These are phyloP conservation scores for Tulasnella sp. DNA, from an alignment of 768 basidiomycete genomes.

Conservation along the genomic window DNA sequence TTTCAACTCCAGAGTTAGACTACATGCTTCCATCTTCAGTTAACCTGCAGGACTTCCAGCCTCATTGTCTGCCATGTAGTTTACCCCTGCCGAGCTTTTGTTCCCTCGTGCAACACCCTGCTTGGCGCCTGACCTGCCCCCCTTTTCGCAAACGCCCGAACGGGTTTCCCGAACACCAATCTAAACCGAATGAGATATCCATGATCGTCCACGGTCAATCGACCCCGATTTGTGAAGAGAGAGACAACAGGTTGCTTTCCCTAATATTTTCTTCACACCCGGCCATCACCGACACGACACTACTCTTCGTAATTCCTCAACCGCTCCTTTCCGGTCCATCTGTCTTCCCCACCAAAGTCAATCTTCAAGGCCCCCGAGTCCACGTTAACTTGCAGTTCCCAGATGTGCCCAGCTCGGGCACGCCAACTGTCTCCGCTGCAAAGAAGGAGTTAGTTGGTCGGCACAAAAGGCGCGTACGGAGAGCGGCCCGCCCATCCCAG, in stretches of 20 bases:
- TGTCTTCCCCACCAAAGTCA: constrained; percentile 67
- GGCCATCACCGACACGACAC: not conserved
- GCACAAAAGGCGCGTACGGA: too few species aligned
- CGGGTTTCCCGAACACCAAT: not conserved
- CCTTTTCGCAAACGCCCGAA: not conserved
- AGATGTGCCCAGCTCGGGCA: constrained; percentile 57
- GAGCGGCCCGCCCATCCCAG: too few species aligned
- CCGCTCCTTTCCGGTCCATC: constrained; percentile 61
- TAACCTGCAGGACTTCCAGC: not conserved
- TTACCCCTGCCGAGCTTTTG: not conserved
- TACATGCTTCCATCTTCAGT: not conserved
- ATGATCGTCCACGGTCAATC: not conserved
- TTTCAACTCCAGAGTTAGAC: not conserved
- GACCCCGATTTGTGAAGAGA: not conserved
- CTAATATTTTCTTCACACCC: not conserved
- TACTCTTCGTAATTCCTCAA: constrained; percentile 48
- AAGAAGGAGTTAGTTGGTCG: too few species aligned
- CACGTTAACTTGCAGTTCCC: constrained; percentile 65
- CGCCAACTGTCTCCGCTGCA: constrained; percentile 76
- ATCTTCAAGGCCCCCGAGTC: constrained; percentile 54
- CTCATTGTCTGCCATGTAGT: not conserved
- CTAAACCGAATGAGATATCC: not conserved
- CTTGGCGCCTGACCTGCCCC: not conserved
- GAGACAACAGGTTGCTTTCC: not conserved
- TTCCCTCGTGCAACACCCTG: not conserved